Evolutionary conservation across 192 early-diverging fungal genomes (phyloP), one percentile per base, ranked within the genome.

Genomic region (Dispira simplex): DNA sequence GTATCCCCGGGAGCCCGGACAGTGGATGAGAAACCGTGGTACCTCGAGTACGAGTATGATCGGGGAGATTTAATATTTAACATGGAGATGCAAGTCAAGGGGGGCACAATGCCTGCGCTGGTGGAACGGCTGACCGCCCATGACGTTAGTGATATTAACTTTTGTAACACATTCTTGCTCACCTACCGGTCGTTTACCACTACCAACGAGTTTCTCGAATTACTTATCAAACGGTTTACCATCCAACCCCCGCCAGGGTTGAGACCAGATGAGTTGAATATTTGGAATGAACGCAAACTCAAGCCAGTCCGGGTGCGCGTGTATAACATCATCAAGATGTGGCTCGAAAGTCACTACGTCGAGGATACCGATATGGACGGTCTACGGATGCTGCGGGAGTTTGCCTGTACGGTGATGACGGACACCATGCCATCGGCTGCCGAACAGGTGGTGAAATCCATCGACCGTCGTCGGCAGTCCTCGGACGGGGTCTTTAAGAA

Each of bases 111-210:
- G 48, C 64, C 69, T 12, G 92, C 91, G 39, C 75, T 97, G 18
- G 78, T 93, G 4, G 92, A 94, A 71, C 80, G 92, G 16, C 78
- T 97, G 66, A 96, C 92, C 8, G 73, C 90, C 14, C 95, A 97
- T 62, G 91, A 97, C 65, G 81, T 82, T 16, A 73, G 57, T 11
- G 93, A 98, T 59, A 70, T 83, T 53, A 85, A 83, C 70, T 97
- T 91, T 74, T 85, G 83, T 44, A 80, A 78, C 28, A 89, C 92
- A 0, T 97, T 99, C 70, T 66, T 99, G 63, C 75, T 99, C 44
- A 97, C 96, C 2, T 99, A 95, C 76, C 90, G 90, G 32, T 92
- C 92, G 11, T 97, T 97, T 67, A 85, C 86, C 3, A 83, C 85
- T 0, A 85, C 91, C 0, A 77, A 75, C 8, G 85, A 90, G 64